phyloP scores from a whole-genome alignment of 768 basidiomycete genomes.

The Leccinum subgranulosum region DNA sequence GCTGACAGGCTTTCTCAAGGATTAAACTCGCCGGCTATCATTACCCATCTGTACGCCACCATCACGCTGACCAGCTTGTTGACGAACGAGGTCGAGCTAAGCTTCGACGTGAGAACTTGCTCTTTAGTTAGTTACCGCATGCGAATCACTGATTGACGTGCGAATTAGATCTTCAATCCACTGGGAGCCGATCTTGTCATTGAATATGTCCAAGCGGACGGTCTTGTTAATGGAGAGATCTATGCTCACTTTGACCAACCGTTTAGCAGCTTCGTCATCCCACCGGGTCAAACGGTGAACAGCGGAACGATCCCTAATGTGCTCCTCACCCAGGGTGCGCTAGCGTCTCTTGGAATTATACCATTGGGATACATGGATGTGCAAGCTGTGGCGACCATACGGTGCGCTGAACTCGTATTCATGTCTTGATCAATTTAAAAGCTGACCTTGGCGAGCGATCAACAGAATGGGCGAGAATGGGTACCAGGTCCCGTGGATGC shows the following conservation, averaged over 20 bases:
- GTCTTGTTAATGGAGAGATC: slow-evolving; percentile 45
- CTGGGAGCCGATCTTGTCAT: slow-evolving; percentile 56
- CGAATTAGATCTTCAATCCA: slow-evolving; percentile 50
- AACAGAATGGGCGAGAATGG: slow-evolving; percentile 47
- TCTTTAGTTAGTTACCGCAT: neutral
- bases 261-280: slow-evolving; percentile 55
- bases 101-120: slow-evolving; percentile 49
- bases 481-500: slow-evolving; percentile 65
- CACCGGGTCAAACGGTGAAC: slow-evolving; percentile 56
- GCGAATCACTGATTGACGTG: neutral
- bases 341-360: slow-evolving; percentile 55
- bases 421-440: neutral
- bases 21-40: slow-evolving; percentile 52
- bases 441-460: no score
- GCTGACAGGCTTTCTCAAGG: slow-evolving; percentile 20
- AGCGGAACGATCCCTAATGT: slow-evolving; percentile 60
- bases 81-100: slow-evolving; percentile 48
- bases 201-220: slow-evolving; percentile 55
- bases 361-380: slow-evolving; percentile 55
- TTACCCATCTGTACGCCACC: slow-evolving; percentile 52
- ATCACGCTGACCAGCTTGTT: slow-evolving; percentile 50
- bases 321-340: slow-evolving; percentile 55
- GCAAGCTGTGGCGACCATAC: slow-evolving; percentile 42
- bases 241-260: slow-evolving; percentile 58
- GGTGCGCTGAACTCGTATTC: slow-evolving; percentile 21